These are phyloP conservation scores for Dipteronia dyeriana DNA, from an alignment of 345 rosid species.

Conservation along the genomic window DNA sequence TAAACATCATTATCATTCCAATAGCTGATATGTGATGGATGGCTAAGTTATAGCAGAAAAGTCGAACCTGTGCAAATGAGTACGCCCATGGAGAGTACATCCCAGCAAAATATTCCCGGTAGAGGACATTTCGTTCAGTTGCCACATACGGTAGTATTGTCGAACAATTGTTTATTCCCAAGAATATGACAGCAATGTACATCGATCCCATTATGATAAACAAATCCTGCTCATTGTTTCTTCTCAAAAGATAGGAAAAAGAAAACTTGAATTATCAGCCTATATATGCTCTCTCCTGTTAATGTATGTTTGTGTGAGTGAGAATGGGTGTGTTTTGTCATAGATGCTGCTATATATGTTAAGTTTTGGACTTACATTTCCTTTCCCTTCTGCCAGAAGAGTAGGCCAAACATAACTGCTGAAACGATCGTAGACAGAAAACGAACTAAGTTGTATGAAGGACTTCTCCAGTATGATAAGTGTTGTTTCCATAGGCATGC, in stretches of 20 bases:
- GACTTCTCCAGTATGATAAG: conserved; percentile 60
- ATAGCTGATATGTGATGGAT: no score
- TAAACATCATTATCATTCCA: not conserved
- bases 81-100: conserved; percentile 20
- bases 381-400: conserved; percentile 34
- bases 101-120: conserved; percentile 14
- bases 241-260: not conserved
- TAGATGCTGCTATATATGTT: not conserved
- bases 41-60: no score
- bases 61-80: conserved; percentile 16
- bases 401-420: conserved; percentile 30
- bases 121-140: conserved; percentile 9
- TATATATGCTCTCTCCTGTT: no score
- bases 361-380: conserved; percentile 21
- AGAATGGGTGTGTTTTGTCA: not conserved
- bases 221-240: conserved; percentile 7
- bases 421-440: conserved; percentile 22
- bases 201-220: conserved; percentile 1
- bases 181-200: not conserved
- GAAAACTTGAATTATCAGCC: no score
- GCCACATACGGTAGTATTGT: conserved; percentile 2
- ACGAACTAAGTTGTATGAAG: conserved; percentile 43
- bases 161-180: conserved; percentile 15
- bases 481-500: conserved; percentile 63
- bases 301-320: not conserved